Evolutionary conservation across 352 stramenopile genomes (phyloP), one percentile per base, ranked within the genome.

Genomic region (Globisporangium takayamanum): DNA sequence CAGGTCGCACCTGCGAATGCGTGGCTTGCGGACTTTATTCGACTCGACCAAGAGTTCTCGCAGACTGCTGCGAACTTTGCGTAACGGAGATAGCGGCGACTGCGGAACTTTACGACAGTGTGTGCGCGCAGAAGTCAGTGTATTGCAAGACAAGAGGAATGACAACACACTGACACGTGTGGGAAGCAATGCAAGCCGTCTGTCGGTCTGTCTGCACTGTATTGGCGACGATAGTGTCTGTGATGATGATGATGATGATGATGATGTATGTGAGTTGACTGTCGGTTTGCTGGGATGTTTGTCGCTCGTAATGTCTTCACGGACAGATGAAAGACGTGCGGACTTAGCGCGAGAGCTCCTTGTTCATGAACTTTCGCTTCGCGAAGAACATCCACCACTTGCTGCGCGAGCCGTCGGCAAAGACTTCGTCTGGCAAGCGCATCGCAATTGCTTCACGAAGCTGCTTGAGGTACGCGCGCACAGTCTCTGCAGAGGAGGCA

Each of bases 301-400:
- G 11, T 53, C n/a, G 20, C 18, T 30, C 10, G 20, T 53, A 25
- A 41, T 50, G 25, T 51, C 14, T 30, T 6, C 18, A 50, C 5
- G 18, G 45, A 50, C 16, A 12, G 12, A n/a, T 45, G 1, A 14
- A 53, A 11, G 8, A 20, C 33, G 18, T 25, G 48, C 33, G 26
- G 37, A 44, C 55, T 53, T 87, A 89, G 64, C 78, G 77, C 48
- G 62, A 55, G 52, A 96, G 76, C 67, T 95, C 87, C 74, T 96
- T 97, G 79, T 95, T 95, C 91, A 97, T 97, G 65, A 97, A 97
- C 74, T 96, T 96, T 73, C 86, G 76, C 80, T 97, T 97, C 62
- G 86, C 75, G 61, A 97, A 97, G 42, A 93, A 68, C 83, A 94
- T 96, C 91, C 91, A 97, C 87, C 92, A 97, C 77, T 97, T 97